Percentiles rank a stretch among this genome's conserved stretches.
Evolutionary conservation across 768 basidiomycete species (phyloP).

Genomic region (Mycena alexandri): DNA sequence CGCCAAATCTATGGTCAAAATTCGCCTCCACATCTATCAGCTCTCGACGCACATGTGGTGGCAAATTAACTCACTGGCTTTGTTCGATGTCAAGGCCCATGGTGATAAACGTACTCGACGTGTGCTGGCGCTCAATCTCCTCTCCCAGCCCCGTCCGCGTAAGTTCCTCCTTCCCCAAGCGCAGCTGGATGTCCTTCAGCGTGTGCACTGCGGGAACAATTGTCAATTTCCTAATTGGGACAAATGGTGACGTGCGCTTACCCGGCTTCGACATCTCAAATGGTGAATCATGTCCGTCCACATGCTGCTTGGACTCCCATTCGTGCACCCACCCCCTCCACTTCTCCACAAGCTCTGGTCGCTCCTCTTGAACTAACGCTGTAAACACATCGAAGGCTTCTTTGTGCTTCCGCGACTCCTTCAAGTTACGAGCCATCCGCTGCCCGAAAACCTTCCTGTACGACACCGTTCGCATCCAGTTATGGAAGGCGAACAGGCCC

Average conservation of each 20-base stretch:
- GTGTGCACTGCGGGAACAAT: too few species aligned
- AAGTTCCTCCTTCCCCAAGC: background rate
- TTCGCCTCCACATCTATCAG: slow-evolving; percentile 2
- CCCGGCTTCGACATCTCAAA: background rate
- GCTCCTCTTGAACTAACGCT: background rate
- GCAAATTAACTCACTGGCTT: background rate
- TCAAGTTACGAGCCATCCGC: background rate
- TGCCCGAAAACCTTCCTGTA: background rate
- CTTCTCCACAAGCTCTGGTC: background rate
- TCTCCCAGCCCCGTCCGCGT: too few species aligned
- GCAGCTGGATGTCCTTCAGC: background rate
- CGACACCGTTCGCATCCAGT: slow-evolving; percentile 1
- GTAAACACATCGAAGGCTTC: background rate
- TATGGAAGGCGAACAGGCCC: slow-evolving; percentile 1
- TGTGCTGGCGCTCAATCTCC: background rate
- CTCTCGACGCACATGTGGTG: background rate
- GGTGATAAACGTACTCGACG: background rate
- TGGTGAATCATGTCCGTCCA: background rate
- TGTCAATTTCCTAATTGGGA: too few species aligned
- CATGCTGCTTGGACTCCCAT: slow-evolving; percentile 14
- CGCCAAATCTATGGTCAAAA: background rate
- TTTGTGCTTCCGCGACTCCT: background rate
- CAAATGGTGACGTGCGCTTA: too few species aligned
- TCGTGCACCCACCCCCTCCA: slow-evolving; percentile 12
- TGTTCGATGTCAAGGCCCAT: slow-evolving; percentile 13